A percentile compares a stretch with the other conserved stretches of the same genome.
Conservation (phyloP, 2,329 filamentous ascomycete genomes). For the Leptoxyphium fumago region DNA sequence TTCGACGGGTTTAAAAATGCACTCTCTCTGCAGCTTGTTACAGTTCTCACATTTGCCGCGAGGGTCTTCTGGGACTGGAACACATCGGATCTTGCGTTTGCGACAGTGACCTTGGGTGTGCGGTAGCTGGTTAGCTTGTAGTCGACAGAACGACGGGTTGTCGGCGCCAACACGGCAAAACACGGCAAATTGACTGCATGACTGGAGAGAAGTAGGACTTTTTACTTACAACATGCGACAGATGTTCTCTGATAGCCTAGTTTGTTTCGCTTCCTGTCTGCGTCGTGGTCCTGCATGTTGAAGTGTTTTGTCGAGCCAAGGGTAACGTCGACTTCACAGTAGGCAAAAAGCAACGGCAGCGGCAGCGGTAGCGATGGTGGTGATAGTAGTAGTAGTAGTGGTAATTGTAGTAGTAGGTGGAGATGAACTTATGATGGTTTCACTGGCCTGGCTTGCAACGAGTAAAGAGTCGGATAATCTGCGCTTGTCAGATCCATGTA, state of each 20-base stretch:
- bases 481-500: background rate
- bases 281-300: conserved; percentile 35
- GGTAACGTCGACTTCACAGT: no score
- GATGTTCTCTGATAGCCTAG: conserved; percentile 90
- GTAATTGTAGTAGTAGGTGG: background rate
- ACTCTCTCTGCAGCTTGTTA: conserved; percentile 87
- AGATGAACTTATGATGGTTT: no score
- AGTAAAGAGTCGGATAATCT: background rate
- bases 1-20: conserved; percentile 81
- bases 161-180: background rate
- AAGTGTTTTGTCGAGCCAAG: background rate
- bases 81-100: conserved; percentile 82
- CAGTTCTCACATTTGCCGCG: conserved; percentile 79
- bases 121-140: background rate
- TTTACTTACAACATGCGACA: conserved; percentile 77
- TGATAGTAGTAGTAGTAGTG: background rate
- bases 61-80: conserved; percentile 56
- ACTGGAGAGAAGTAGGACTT: conserved; percentile 3
- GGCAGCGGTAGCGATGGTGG: background rate
- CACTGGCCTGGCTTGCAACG: background rate
- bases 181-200: background rate
- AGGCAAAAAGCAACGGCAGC: background rate
- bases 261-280: conserved; percentile 66
- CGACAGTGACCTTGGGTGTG: conserved; percentile 62
- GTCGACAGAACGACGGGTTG: background rate